phyloP scores from a whole-genome alignment of 495 filamentous ascomycete genomes.

The Annulohypoxylon stygium region DNA sequence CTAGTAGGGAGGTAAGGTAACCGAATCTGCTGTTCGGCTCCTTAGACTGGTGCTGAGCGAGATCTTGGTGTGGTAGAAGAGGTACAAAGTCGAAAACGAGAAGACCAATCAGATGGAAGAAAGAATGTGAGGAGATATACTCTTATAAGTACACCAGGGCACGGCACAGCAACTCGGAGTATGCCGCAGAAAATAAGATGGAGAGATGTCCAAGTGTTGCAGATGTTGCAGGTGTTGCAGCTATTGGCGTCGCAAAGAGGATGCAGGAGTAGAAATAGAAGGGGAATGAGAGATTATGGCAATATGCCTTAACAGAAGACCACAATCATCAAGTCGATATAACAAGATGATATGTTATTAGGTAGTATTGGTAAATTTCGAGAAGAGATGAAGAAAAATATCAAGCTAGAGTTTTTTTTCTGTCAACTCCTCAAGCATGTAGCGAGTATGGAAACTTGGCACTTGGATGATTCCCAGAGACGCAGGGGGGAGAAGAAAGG shows the following conservation, averaged over 20 bases:
- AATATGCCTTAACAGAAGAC: constrained; percentile 28
- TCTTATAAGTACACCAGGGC: constrained; percentile 33
- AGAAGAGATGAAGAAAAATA: constrained; percentile 36
- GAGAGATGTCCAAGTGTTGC: constrained; percentile 3
- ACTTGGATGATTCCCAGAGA: constrained; percentile 29
- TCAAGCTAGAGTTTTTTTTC: constrained; percentile 39
- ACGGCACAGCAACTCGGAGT: constrained; percentile 35
- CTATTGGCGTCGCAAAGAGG: background rate
- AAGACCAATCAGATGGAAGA: constrained; percentile 37
- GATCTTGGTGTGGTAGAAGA: constrained; percentile 33
- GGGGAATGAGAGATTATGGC: constrained; percentile 14
- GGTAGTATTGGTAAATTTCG: constrained; percentile 39
- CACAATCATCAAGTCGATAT: constrained; percentile 33
- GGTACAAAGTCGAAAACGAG: constrained; percentile 33
- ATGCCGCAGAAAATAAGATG: constrained; percentile 34
- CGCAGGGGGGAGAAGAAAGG: constrained; percentile 2
- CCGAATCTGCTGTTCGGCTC: constrained; percentile 16
- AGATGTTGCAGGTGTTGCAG: too few relatives aligned
- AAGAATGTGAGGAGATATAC: constrained; percentile 35
- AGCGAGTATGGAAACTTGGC: constrained; percentile 45
- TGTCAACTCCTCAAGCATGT: constrained; percentile 12
- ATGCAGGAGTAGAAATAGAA: constrained; percentile 7
- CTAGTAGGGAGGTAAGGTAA: constrained; percentile 10
- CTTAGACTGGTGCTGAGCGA: constrained; percentile 1
- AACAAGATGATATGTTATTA: constrained; percentile 34